Base-by-base conservation (phyloP, 1,284 basidiomycete species). In the Trametes polyzona region DNA sequence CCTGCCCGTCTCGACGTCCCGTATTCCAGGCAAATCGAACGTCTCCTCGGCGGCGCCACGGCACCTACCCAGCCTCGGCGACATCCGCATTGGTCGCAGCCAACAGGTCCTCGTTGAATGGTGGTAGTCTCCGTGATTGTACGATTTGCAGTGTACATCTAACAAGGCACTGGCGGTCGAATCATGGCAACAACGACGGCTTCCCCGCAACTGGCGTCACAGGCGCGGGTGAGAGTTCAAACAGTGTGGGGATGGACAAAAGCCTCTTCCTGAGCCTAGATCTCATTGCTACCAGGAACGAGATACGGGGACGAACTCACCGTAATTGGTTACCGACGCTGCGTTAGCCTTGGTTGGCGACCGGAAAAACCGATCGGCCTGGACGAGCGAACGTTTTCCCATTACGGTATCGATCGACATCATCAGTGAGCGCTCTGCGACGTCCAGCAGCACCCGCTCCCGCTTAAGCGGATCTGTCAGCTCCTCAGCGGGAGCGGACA, bases 201-300 rank as follows among this genome's bases (percentile, higher is more conserved):
- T 49, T 49, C 47, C 47, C 47, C 47, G 47, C 47, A 32, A 29
- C 27, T 37, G 36, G 12, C n/a, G 27, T 29, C 37, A 47, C 47
- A 23, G 26, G 36, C 26, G 47, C 47, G 46, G 46, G 27, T 47
- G 46, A 47, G 21, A 12, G 16, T 47, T 47, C 3, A 36, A 26
- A 37, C 23, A 35, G 35, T 24, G 36, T 39, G 36, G 47, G 33
- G 33, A 35, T 14, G 33, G 33, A 35, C 33, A 3, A n/a, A 14
- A 12, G 33, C 33, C 33, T 14, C 5, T 14, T n/a, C 11, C 12
- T 12, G 33, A 32, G 8, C 14, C 30, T 14, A 32, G 30, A 8
- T 9, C 37, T 7, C 39, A 24, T 14, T n/a, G n/a, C 33, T 27
- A 6, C 26, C 32, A 47, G 23, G 46, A 47, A 26, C 32, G 14